A percentile compares a stretch with the other conserved stretches of the same genome.
phyloP scores from a whole-genome alignment of 208 protist genomes.

The Acanthamoeba pearcei region DNA sequence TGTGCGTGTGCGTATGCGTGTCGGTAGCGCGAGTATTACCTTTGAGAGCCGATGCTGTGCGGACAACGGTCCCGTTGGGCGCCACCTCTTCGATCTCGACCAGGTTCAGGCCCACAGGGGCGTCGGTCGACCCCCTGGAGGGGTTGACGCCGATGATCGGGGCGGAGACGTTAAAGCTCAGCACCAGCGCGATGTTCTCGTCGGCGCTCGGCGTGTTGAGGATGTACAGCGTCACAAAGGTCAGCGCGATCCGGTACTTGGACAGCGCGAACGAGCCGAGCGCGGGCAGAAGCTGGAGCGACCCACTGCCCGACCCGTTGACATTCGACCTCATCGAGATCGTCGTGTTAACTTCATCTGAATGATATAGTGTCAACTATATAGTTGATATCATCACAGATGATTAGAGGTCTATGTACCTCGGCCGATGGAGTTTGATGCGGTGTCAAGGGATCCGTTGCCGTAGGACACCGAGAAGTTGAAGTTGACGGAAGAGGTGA shows the following conservation, averaged over 20 bases:
- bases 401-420: no score
- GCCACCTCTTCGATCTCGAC: background rate
- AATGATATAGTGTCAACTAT: background rate
- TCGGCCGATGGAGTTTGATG: background rate
- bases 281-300: background rate
- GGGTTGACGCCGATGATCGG: background rate
- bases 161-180: background rate
- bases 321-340: background rate
- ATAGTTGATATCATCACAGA: no score
- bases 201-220: background rate
- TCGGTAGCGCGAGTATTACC: background rate
- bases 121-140: background rate
- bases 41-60: background rate
- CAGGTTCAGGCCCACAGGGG: background rate
- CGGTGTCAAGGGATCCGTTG: background rate
- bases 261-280: background rate
- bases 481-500: background rate
- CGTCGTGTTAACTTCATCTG: background rate
- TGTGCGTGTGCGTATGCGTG: no score
- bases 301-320: background rate
- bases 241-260: background rate
- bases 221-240: background rate
- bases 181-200: background rate
- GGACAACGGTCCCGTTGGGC: background rate
- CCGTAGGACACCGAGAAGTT: background rate